These are phyloP conservation scores for Chaetoceros tenuissimus DNA, from an alignment of 108 stramenopile genomes.

Conservation along the genomic window DNA sequence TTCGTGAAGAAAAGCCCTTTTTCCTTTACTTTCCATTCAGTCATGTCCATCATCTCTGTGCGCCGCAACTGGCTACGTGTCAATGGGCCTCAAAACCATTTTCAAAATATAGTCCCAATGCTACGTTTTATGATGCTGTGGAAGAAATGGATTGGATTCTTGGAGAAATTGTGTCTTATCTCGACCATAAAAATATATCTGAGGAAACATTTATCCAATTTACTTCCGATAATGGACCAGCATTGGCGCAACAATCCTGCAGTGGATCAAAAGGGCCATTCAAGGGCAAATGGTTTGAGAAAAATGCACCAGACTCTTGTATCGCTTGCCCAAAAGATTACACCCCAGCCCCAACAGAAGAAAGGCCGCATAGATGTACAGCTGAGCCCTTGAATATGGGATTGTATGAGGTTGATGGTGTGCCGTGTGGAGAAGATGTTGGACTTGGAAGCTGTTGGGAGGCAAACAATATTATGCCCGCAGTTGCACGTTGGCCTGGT, in stretches of 20 bases:
- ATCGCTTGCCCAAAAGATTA: constrained; percentile 56
- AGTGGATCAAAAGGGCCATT: constrained; percentile 61
- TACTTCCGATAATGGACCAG: constrained; percentile 69
- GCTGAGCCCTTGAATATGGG: constrained; percentile 1
- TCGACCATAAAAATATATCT: constrained; percentile 15
- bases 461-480: constrained; percentile 61
- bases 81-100: constrained; percentile 41
- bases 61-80: constrained; percentile 41
- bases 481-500: constrained; percentile 34
- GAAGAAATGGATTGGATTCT: constrained; percentile 68
- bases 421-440: constrained; percentile 49
- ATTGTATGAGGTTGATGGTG: constrained; percentile 25
- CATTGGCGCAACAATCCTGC: constrained; percentile 47
- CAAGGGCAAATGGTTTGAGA: constrained; percentile 30
- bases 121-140: constrained; percentile 48
- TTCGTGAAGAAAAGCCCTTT: constrained; percentile 24
- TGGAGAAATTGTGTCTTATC: constrained; percentile 22
- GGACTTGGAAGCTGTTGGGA: constrained; percentile 67
- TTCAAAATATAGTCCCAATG: not conserved
- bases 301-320: constrained; percentile 18
- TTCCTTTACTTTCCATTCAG: constrained; percentile 59
- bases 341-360: constrained; percentile 19
- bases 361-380: constrained; percentile 26
- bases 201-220: constrained; percentile 55
- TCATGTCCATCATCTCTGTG: constrained; percentile 64